These are phyloP conservation scores for Dentipellis sp. DNA, from an alignment of 768 basidiomycete species.

Conservation along the genomic window DNA sequence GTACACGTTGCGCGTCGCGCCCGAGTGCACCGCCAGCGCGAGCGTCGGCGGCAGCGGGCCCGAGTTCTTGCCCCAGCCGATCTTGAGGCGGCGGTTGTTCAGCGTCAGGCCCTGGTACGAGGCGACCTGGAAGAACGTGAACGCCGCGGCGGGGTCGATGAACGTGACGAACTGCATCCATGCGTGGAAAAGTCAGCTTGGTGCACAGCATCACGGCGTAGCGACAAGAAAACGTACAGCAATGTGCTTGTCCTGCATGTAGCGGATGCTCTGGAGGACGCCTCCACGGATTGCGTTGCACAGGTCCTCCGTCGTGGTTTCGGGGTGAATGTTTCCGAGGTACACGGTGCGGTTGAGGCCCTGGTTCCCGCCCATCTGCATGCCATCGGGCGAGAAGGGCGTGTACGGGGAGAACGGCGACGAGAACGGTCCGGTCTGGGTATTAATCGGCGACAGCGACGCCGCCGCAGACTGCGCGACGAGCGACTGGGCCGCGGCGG, in stretches of 20 bases:
- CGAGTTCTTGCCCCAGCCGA: conserved; percentile 97
- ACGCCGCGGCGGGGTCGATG: conserved; percentile 86
- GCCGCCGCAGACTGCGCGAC: conserved; percentile 41
- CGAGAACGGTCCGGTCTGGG: conserved; percentile 16
- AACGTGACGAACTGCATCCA: conserved; percentile 81
- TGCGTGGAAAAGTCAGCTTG: conserved; percentile 9
- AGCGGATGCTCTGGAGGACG: conserved; percentile 88
- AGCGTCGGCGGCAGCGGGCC: conserved; percentile 79
- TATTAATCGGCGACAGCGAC: conserved; percentile 22
- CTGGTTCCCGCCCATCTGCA: conserved; percentile 29
- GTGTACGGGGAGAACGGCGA: conserved; percentile 42
- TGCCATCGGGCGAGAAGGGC: conserved; percentile 37
- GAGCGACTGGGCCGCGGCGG: conserved; percentile 73
- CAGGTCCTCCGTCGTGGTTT: conserved; percentile 89
- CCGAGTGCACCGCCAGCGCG: conserved; percentile 82
- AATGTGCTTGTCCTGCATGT: conserved; percentile 96
- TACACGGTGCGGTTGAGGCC: conserved; percentile 90
- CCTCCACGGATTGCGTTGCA: conserved; percentile 98
- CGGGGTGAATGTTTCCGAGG: conserved; percentile 93
- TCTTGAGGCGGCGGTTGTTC: conserved; percentile 90
- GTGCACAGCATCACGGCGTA: background rate
- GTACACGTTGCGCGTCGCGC: conserved; percentile 95
- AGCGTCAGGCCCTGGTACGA: conserved; percentile 83
- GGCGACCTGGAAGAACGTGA: conserved; percentile 91
- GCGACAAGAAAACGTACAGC: conserved; percentile 47